A percentile compares a stretch with the other conserved stretches of the same genome.
Evolutionary conservation across 1,284 basidiomycete genomes (phyloP).

Genomic region (Ustilago tritici): DNA sequence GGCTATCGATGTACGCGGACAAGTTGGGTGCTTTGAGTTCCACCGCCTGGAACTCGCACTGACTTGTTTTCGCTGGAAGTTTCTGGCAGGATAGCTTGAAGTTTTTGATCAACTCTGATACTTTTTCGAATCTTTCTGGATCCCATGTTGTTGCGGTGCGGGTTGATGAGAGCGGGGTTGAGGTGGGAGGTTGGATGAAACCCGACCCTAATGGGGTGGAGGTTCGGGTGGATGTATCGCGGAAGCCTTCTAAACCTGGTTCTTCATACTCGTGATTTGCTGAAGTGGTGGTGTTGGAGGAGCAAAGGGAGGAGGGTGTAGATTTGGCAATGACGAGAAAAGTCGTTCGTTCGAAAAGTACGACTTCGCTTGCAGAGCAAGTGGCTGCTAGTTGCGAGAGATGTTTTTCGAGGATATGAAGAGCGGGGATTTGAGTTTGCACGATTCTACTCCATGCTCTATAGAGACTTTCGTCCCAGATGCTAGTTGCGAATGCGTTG

Average conservation of each 20-base stretch:
- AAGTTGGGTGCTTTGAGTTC: slow-evolving; percentile 72
- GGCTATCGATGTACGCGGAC: slow-evolving; percentile 90
- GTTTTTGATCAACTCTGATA: slow-evolving; percentile 92
- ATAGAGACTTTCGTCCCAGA: slow-evolving; percentile 97
- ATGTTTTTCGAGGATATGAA: slow-evolving; percentile 85
- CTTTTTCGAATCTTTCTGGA: slow-evolving; percentile 90
- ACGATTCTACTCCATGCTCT: slow-evolving; percentile 98
- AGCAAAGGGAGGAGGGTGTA: neutral
- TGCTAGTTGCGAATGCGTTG: slow-evolving; percentile 86
- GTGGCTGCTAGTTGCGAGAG: slow-evolving; percentile 85
- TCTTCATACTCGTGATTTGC: slow-evolving; percentile 26
- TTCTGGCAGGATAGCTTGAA: slow-evolving; percentile 85
- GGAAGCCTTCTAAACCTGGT: slow-evolving; percentile 48
- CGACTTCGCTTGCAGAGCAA: slow-evolving; percentile 89
- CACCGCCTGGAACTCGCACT: slow-evolving; percentile 64
- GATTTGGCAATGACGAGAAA: slow-evolving; percentile 86
- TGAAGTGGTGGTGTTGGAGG: neutral
- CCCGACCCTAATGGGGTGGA: slow-evolving; percentile 25
- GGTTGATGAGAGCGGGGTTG: neutral
- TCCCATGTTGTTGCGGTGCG: slow-evolving; percentile 68
- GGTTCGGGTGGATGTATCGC: slow-evolving; percentile 15
- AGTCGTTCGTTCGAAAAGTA: slow-evolving; percentile 95
- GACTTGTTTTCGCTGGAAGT: slow-evolving; percentile 29
- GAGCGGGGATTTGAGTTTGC: slow-evolving; percentile 94
- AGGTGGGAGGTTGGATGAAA: slow-evolving; percentile 23